Evolutionary conservation across 805 yeast species (phyloP), one percentile per base, ranked within the genome.

Genomic region (Groenewaldozyma tartarivorans): DNA sequence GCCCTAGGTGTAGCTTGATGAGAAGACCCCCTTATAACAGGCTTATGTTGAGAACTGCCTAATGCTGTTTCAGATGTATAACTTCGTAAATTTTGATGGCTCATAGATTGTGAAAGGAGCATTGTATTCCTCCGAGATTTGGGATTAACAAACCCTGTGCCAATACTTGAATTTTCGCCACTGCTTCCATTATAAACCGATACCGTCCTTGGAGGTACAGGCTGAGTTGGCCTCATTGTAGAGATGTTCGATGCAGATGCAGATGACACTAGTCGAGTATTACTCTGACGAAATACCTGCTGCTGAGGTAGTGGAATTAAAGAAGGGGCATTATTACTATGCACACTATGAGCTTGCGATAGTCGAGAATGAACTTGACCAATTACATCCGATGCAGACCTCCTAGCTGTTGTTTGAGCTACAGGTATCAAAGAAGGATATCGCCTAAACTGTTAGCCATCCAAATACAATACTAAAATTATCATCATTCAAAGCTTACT

Each of bases 181-280:
- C 34, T 31, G n/a, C n/a, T 31, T 11, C n/a, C 7, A 31, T 6
- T 7, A 31, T 16, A 11, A 31, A 16, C 18, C 6, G 37, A 24
- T n/a, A 40, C 27, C 15, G 16, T 16, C 4, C 39, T 29, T 19
- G 38, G 17, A 21, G 15, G 19, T 5, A 27, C 15, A 34, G 41
- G 20, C 20, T 7, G 33, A 9, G 27, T 35, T 9, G 39, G 16
- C 17, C 36, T 32, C 11, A 42, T 41, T 3, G 48, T 45, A 4
- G 53, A 49, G 18, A 49, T 29, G 13, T 47, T 44, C 6, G 53
- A 49, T 21, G 44, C 29, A 13, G 29, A 24, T 24, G 29, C 29
- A 24, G 29, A 24, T 24, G 29, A 7, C 13, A 9, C 11, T 24
- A 24, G 7, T 24, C 29, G 29, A 9, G 11, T 24, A 9, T n/a